Evolutionary conservation across 1,284 basidiomycete species (phyloP).

Genomic region (Schizopora paradoxa): DNA sequence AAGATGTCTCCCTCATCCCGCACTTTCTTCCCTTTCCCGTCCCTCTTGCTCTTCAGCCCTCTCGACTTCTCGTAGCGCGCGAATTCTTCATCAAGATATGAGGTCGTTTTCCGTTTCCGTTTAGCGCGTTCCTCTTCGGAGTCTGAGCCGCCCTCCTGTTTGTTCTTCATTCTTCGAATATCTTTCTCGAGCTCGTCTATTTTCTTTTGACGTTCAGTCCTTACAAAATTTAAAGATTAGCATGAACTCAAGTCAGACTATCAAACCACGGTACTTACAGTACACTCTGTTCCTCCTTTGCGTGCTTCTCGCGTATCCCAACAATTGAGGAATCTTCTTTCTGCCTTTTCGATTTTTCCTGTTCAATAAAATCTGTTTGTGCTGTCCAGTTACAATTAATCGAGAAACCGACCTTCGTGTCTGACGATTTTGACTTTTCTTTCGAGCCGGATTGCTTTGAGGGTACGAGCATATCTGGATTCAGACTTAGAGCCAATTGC

Average conservation of each 20-base stretch:
- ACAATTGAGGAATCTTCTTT: conserved; percentile 52
- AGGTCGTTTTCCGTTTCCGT: conserved; percentile 64
- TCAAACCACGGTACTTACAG: no score
- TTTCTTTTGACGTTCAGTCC: conserved; percentile 34
- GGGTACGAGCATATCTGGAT: conserved; percentile 24
- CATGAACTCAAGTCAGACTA: no score
- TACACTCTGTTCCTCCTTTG: conserved; percentile 56
- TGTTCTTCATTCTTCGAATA: conserved; percentile 67
- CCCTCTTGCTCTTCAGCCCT: conserved; percentile 54
- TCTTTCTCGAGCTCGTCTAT: conserved; percentile 87
- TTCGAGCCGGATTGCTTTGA: no score
- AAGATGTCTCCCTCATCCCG: conserved; percentile 74
- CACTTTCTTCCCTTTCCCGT: conserved; percentile 35
- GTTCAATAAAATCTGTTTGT: no score
- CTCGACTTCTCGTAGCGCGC: conserved; percentile 70
- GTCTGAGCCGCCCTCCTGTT: conserved; percentile 38
- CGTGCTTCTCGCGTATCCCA: conserved; percentile 70
- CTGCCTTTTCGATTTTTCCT: conserved; percentile 31
- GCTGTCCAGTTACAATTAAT: no score
- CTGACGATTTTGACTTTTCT: no score
- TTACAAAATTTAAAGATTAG: no score
- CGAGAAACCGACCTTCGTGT: no score
- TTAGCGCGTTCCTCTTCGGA: conserved; percentile 52
- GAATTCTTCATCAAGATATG: conserved; percentile 74
- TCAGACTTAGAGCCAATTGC: conserved; percentile 20